These are phyloP conservation scores for Trichoderma semiorbis DNA, from an alignment of 2,329 filamentous ascomycete species.

Conservation along the genomic window DNA sequence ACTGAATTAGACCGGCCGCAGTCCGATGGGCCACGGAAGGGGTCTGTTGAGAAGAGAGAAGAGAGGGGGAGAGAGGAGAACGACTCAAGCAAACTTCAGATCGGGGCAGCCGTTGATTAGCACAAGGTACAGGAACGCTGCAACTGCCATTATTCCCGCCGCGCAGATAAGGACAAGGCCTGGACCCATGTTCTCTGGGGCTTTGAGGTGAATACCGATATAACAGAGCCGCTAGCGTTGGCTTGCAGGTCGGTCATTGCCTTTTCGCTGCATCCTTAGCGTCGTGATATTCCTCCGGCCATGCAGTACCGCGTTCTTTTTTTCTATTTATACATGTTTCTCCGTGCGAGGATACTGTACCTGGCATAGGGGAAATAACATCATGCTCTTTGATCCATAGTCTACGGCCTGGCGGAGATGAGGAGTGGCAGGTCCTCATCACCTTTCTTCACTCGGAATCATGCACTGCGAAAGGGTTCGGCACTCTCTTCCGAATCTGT, in stretches of 20 bases:
- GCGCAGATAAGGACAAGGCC: background rate
- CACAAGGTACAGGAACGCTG: background rate
- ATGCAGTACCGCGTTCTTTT: background rate
- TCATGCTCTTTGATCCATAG: background rate
- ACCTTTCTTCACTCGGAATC: background rate
- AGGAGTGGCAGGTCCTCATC: background rate
- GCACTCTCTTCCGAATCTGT: background rate
- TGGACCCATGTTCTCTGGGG: background rate
- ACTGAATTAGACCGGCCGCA: background rate
- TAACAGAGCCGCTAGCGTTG: background rate
- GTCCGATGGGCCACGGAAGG: background rate
- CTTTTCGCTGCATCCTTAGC: background rate
- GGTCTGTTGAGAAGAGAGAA: background rate
- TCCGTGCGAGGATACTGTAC: background rate
- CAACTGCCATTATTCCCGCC: background rate
- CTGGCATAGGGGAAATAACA: background rate
- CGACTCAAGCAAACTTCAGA: background rate
- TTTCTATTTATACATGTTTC: background rate
- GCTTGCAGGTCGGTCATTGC: background rate
- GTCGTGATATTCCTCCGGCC: background rate
- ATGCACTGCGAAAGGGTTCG: background rate
- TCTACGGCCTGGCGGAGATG: background rate
- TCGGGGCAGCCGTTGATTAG: background rate
- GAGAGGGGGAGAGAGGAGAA: background rate
- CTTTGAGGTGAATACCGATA: conserved; percentile 1